Evolutionary conservation across 441 rosid genomes (phyloP).

Genomic region (Viola pubescens): DNA sequence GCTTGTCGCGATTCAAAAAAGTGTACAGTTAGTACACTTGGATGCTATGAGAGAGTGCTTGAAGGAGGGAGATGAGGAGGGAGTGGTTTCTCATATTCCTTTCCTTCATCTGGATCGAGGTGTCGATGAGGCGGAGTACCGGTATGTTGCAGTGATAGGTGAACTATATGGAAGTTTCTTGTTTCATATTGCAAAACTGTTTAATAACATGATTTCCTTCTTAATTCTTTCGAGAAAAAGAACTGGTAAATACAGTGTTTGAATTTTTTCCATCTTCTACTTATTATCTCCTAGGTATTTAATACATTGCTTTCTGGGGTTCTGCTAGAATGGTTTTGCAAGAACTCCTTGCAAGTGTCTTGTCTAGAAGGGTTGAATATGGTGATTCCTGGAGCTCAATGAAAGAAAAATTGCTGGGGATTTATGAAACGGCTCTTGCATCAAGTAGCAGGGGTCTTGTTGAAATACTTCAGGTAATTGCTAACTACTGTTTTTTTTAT

Average conservation of each 20-base stretch:
- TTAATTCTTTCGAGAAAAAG: not conserved
- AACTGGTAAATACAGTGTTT: too few species aligned
- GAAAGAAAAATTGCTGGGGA: conserved; percentile 51
- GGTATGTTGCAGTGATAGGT: conserved; percentile 35
- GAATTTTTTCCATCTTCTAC: not conserved
- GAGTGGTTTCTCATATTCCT: conserved; percentile 49
- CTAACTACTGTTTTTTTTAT: too few species aligned
- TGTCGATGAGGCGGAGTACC: conserved; percentile 56
- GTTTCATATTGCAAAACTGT: not conserved
- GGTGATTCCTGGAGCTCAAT: conserved; percentile 52
- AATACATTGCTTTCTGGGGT: conserved; percentile 19
- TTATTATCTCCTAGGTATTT: conserved; percentile 10
- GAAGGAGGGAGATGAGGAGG: conserved; percentile 45
- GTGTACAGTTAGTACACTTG: conserved; percentile 71
- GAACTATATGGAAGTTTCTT: too few species aligned
- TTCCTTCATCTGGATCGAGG: conserved; percentile 65
- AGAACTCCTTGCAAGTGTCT: conserved; percentile 64
- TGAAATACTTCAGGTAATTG: conserved; percentile 66
- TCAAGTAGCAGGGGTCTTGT: conserved; percentile 56
- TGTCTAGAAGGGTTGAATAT: conserved; percentile 50
- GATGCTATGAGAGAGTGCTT: conserved; percentile 45
- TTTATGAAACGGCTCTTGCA: conserved; percentile 74
- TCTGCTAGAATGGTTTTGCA: conserved; percentile 51
- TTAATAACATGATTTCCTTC: not conserved
- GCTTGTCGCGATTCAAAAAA: conserved; percentile 45